Evolutionary conservation across 441 rosid species (phyloP).

Genomic region (Populus tomentosa): DNA sequence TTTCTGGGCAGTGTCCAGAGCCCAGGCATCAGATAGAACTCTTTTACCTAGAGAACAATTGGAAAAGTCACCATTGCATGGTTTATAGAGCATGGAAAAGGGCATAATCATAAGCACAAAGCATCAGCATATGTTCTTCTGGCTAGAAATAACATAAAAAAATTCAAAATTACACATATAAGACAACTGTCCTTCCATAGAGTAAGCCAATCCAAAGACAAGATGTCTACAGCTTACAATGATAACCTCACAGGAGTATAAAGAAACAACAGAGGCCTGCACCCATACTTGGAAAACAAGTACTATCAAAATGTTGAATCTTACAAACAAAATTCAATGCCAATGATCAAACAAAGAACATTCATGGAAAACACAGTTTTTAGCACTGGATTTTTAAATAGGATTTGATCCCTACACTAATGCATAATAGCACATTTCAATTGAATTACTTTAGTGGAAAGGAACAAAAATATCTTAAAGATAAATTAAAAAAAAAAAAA

Average conservation of each 20-base stretch:
- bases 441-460: not conserved
- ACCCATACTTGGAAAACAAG: not conserved
- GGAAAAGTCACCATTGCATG: not conserved
- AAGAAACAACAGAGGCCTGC: not conserved
- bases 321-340: not conserved
- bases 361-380: not conserved
- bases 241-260: not conserved
- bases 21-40: conserved; percentile 97
- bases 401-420: not conserved
- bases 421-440: not conserved
- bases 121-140: not conserved
- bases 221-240: not conserved
- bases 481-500: not conserved
- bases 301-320: conserved; percentile 1
- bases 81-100: not conserved
- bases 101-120: conserved; percentile 7
- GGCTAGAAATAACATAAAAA: not conserved
- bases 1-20: conserved; percentile 94
- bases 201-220: not conserved
- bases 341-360: not conserved
- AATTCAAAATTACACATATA: not conserved
- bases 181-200: not conserved
- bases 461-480: not conserved
- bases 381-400: not conserved
- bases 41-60: conserved; percentile 59